Evolutionary conservation across 1,284 basidiomycete species (phyloP).

Genomic region (Wallemia hederae): DNA sequence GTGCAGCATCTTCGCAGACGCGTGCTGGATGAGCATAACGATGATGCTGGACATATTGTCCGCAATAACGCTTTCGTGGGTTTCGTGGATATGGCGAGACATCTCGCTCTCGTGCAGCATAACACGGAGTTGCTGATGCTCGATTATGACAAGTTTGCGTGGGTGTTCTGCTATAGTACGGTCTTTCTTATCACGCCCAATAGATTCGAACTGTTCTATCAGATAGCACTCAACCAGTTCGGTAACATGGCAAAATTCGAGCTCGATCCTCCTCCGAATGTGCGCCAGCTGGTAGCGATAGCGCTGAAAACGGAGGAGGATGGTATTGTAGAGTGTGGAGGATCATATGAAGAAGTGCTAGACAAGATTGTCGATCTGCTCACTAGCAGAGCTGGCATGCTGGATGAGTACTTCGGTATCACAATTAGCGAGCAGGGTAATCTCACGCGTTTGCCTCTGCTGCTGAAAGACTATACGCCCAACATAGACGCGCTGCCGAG

Average conservation of each 20-base stretch:
- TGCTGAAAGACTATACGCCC: slow-evolving; percentile 57
- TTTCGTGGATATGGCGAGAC: slow-evolving; percentile 46
- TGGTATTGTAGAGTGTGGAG: slow-evolving; percentile 11
- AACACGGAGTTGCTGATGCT: slow-evolving; percentile 65
- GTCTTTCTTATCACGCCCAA: slow-evolving; percentile 1
- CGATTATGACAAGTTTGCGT: slow-evolving; percentile 57
- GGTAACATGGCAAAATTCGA: slow-evolving; percentile 45
- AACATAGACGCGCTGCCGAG: slow-evolving; percentile 58
- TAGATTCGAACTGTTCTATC: slow-evolving; percentile 86
- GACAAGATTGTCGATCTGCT: slow-evolving; percentile 14
- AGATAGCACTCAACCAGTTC: slow-evolving; percentile 72
- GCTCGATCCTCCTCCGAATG: slow-evolving; percentile 48
- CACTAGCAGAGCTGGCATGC: slow-evolving; percentile 38
- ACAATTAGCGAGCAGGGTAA: slow-evolving; percentile 31
- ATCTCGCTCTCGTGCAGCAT: slow-evolving; percentile 59
- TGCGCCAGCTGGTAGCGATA: slow-evolving; percentile 40
- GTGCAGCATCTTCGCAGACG: not conserved
- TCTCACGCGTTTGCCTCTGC: slow-evolving; percentile 43
- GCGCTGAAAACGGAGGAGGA: slow-evolving; percentile 40
- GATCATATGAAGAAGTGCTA: slow-evolving; percentile 25
- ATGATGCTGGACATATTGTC: slow-evolving; percentile 26
- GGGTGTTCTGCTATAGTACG: slow-evolving; percentile 14
- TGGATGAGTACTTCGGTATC: slow-evolving; percentile 73
- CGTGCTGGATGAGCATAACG: not conserved
- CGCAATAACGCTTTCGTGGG: slow-evolving; percentile 77